Base-by-base conservation (phyloP, 2,329 filamentous ascomycete species). In the Fusarium fracticaudum region DNA sequence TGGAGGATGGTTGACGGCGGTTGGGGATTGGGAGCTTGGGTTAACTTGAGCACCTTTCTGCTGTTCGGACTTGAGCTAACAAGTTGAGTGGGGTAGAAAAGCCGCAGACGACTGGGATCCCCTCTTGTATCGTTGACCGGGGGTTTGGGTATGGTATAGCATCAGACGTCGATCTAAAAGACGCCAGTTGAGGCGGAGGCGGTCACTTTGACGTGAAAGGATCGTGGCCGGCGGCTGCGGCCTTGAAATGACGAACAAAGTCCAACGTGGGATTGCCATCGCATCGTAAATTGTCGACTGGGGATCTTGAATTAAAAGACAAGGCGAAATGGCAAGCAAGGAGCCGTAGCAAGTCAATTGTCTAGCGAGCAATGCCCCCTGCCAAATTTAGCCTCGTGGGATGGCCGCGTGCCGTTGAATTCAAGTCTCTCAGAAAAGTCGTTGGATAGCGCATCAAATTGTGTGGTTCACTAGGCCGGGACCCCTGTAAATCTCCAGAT, bases 301-400 rank as follows among this genome's bases (percentile, higher is more conserved):
- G 76, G 75, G 75, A 71, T 72, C 59, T 70, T 50, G 50, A 60
- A 58, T 57, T 41, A 60, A 60, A 65, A 65, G 67, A 47, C 65
- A 40, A 63, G 59, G 69, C 71, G 63, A 74, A 44, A 63, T 65
- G 45, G 40, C 38, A 17, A 60, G 55, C 53, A 66, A 60, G 33
- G 63, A 62, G 67, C 62, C 61, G 61, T 60, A 76, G 71, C 68
- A 73, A 69, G 67, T 73, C 69, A 61, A 73, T 65, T 67, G 53
- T 74, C 70, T 65, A 70, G 64, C 57, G 67, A 74, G 63, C 70
- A 77, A 70, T 61, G 64, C 60, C 76, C 74, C 75, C 67, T 74
- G 72, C 73, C 76, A 73, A 60, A 77, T 71, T 76, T 78, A 78
- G 77, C 71, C 77, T 76, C 77, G 74, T 78, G 75, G 76, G 59